Percentiles rank a stretch among this genome's conserved stretches.
phyloP scores from a whole-genome alignment of 1,284 basidiomycete genomes.

The Sporisorium exsertum region DNA sequence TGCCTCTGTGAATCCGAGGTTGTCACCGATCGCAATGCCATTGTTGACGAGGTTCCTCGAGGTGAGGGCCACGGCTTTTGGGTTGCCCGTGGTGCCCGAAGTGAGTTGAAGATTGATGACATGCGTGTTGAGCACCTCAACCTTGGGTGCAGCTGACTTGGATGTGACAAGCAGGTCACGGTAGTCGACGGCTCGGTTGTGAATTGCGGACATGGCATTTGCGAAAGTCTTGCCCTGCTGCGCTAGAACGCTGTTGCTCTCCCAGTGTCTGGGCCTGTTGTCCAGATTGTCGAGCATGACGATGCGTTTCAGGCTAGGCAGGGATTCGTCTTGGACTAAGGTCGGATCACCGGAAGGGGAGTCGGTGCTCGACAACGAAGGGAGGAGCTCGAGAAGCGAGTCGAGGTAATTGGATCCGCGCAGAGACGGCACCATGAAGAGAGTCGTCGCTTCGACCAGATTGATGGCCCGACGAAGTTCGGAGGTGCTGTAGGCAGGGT shows the following conservation, averaged over 20 bases:
- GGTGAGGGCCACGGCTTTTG: constrained; percentile 59
- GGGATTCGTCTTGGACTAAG: constrained; percentile 73
- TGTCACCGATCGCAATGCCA: constrained; percentile 77
- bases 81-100: constrained; percentile 46
- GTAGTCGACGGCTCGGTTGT: constrained; percentile 48
- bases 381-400: constrained; percentile 74
- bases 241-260: constrained; percentile 51
- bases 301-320: constrained; percentile 78
- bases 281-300: constrained; percentile 78
- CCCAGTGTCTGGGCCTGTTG: constrained; percentile 49
- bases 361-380: constrained; percentile 75
- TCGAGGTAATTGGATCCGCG: constrained; percentile 53
- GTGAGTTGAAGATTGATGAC: constrained; percentile 77
- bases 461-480: constrained; percentile 78
- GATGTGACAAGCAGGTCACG: constrained; percentile 49
- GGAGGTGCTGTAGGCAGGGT: constrained; percentile 80
- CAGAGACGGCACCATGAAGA: constrained; percentile 78
- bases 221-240: constrained; percentile 41
- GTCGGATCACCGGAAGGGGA: constrained; percentile 22
- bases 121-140: constrained; percentile 74
- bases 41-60: constrained; percentile 82
- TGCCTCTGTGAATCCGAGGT: constrained; percentile 73
- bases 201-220: constrained; percentile 40
- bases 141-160: constrained; percentile 76
- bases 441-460: constrained; percentile 77